Evolutionary conservation across 129 eudicot species (phyloP).

Genomic region (Flaveria bidentis): DNA sequence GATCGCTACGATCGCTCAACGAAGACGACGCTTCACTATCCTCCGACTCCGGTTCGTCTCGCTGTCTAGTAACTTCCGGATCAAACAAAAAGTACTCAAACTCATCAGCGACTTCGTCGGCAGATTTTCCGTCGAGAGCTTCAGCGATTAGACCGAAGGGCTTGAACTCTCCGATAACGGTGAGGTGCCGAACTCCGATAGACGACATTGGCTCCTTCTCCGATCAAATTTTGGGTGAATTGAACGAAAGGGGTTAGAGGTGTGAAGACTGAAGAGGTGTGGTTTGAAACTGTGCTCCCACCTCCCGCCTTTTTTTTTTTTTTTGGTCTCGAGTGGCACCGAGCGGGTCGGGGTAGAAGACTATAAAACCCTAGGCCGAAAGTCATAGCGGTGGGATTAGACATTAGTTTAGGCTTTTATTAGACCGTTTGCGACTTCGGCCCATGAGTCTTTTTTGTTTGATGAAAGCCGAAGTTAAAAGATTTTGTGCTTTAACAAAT

Average conservation of each 20-base stretch:
- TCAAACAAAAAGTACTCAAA: slow-evolving; percentile 70
- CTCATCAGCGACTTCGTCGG: slow-evolving; percentile 54
- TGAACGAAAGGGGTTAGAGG: not conserved
- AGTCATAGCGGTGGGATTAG: no score
- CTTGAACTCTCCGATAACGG: slow-evolving; percentile 78
- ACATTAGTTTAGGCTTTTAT: no score
- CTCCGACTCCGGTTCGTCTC: slow-evolving; percentile 47
- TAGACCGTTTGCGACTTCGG: not conserved
- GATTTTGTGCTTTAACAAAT: no score
- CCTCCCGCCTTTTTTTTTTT: slow-evolving; percentile 50
- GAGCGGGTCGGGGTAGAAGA: slow-evolving; percentile 29
- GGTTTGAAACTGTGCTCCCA: slow-evolving; percentile 9
- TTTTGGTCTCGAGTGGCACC: slow-evolving; percentile 23
- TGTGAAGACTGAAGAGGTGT: not conserved
- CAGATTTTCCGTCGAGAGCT: slow-evolving; percentile 73
- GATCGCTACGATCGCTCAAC: slow-evolving; percentile 60
- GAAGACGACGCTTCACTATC: slow-evolving; percentile 41
- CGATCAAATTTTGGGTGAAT: slow-evolving; percentile 28
- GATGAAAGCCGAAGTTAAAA: no score
- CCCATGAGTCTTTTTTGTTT: not conserved
- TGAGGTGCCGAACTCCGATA: slow-evolving; percentile 65
- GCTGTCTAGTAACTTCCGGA: slow-evolving; percentile 62
- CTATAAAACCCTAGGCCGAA: slow-evolving; percentile 33
- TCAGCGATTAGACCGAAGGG: slow-evolving; percentile 88
- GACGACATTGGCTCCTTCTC: slow-evolving; percentile 46